A percentile compares a stretch with the other conserved stretches of the same genome.
These are phyloP conservation scores for Ceratocystis colombiana DNA, from an alignment of 2,329 filamentous ascomycete species.

Conservation along the genomic window DNA sequence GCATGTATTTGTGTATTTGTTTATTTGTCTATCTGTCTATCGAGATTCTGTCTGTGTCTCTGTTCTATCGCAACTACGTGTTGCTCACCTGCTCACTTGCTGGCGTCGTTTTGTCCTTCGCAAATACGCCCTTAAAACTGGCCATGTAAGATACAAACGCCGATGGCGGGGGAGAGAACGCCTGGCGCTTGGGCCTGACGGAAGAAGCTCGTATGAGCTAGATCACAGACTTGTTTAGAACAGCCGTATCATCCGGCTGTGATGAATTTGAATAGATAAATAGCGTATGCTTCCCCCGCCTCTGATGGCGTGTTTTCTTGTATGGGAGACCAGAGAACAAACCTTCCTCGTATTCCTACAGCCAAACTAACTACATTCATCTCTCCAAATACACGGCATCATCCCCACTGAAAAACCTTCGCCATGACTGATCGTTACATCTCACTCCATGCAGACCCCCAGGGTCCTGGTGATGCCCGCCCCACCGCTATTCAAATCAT, in stretches of 20 bases:
- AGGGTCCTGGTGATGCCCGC: not conserved
- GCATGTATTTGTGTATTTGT: too few relatives aligned
- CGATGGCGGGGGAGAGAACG: not conserved
- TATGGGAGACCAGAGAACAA: not conserved
- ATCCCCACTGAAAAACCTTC: too few relatives aligned
- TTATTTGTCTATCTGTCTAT: too few relatives aligned
- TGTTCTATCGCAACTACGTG: too few relatives aligned
- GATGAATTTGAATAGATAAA: not conserved
- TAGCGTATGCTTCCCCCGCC: not conserved
- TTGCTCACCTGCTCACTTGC: too few relatives aligned
- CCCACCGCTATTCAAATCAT: conserved; percentile 4
- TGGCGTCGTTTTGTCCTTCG: too few relatives aligned
- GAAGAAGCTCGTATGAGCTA: too few relatives aligned
- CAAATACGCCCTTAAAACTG: too few relatives aligned
- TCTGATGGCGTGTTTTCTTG: not conserved
- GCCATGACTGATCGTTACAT: conserved; percentile 28
- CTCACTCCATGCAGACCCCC: not conserved
- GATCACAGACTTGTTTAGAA: not conserved
- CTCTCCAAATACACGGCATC: not conserved
- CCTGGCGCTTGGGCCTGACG: not conserved
- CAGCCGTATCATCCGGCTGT: not conserved
- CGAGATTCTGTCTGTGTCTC: too few relatives aligned
- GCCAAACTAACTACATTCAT: not conserved
- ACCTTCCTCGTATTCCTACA: not conserved
- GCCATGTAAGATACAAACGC: not conserved